Base-by-base conservation (phyloP, 192 early-diverging fungal species). In the Coemansia sp. region DNA sequence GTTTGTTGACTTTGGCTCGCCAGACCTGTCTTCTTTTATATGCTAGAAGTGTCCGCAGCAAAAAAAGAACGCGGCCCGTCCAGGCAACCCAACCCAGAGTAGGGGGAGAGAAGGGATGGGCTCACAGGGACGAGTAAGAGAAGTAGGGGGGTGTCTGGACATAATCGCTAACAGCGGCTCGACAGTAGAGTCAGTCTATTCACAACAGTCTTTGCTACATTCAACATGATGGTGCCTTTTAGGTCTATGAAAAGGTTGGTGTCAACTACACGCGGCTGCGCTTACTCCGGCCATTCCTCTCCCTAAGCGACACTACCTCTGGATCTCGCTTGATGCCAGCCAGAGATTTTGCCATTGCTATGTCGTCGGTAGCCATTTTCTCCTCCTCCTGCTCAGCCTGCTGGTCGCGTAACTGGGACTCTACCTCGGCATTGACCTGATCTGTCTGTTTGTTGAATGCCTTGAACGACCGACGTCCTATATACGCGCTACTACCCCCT, bases 381-480 rank as follows among this genome's bases (percentile, higher is more conserved):
- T 69, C 58, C 22, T 72, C 62, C 27, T 24, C 31, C 44, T 60
- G 50, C 52, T 40, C 61, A 13, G 50, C 11, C 18, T 74, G 46
- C 46, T 71, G 57, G n/a, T 46, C 49, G 22, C 69, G 69, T 44
- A 64, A 13, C 27, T n/a, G 63, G 24, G 49, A 36, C 16, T 66
- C 73, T 8, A 31, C 36, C 50, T 75, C 81, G 13, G 39, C 60
- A 57, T 58, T 75, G 5, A 38, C 40, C 44, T 72, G 36, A 8
- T 83, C 81, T 9, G 64, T 73, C 29, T 67, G 43, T 40, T 69
- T 64, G 39, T 78, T 83, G 64, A 83, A 83, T 29, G 72, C 60
- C 34, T 70, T 75, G 67, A 83, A 83, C 43, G 81, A 78, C 52
- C 76, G 64, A 16, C 81, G 72, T 1, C 79, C 79, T 15, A 73